These are phyloP conservation scores for Leccinum aurantiacum DNA, from an alignment of 768 basidiomycete species.

Conservation along the genomic window DNA sequence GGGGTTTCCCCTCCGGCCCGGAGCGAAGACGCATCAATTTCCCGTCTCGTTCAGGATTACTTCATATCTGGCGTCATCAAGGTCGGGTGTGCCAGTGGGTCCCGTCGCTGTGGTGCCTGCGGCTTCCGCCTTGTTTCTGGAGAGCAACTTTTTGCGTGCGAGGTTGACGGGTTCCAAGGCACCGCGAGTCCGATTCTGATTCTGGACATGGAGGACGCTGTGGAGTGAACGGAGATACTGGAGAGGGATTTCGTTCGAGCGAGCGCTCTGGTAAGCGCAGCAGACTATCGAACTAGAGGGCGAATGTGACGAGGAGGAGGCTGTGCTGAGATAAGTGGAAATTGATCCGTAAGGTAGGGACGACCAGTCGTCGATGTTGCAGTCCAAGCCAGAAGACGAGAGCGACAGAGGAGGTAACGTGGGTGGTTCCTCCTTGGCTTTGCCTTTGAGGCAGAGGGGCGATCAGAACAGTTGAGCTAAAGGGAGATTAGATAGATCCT, in stretches of 20 bases:
- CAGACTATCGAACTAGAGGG: constrained; percentile 11
- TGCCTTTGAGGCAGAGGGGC: constrained; percentile 38
- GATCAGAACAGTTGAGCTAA: too few relatives aligned
- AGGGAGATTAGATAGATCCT: constrained; percentile 27
- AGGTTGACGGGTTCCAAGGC: constrained; percentile 46
- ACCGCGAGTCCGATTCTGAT: constrained; percentile 47
- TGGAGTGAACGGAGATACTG: constrained; percentile 47
- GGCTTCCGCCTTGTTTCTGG: constrained; percentile 39
- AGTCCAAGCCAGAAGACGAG: constrained; percentile 41
- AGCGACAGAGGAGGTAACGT: constrained; percentile 43
- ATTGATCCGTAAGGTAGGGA: constrained; percentile 36
- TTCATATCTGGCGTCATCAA: too few relatives aligned
- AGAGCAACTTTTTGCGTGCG: constrained; percentile 56
- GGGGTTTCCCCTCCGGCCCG: constrained; percentile 18
- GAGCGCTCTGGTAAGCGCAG: constrained; percentile 14
- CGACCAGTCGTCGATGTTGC: constrained; percentile 37
- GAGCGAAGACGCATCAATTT: constrained; percentile 6
- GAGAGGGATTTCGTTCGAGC: constrained; percentile 52
- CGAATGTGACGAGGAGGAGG: neutral
- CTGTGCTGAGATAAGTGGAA: constrained; percentile 29
- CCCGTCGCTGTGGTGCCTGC: neutral
- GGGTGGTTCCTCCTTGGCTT: too few relatives aligned
- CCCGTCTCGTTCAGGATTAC: too few relatives aligned
- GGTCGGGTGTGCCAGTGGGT: too few relatives aligned
- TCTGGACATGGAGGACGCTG: constrained; percentile 47